Base-by-base conservation (phyloP, 306 rosid genomes). In the Abrus pulchellus region DNA sequence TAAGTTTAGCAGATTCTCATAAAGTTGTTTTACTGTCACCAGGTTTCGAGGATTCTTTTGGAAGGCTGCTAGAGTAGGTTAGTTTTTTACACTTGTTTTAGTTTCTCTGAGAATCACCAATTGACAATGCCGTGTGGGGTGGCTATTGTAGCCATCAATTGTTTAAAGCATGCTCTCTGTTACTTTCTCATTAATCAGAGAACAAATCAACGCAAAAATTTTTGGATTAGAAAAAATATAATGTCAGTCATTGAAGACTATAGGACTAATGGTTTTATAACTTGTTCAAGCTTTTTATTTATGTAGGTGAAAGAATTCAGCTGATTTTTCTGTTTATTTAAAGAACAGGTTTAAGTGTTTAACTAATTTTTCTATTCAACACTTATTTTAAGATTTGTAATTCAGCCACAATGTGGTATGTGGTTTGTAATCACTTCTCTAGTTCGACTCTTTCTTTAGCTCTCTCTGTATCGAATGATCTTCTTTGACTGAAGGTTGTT, bases 1-100 rank as follows among this genome's bases (percentile, higher is more conserved):
- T 45, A 32, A 44, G 70, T 52, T 71, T 60, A 49, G 68, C 62
- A 12, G 12, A 52, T 61, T 14, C 57, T 33, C 36, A 75, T 32
- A 4, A 43, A 57, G 9, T 28, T 62, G 48, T 63, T 63, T 52
- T 74, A 53, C 43, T 75, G 50, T 70, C 47, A 52, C 61, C 69
- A 90, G 92, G 85, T 88, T 90, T 79, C 85, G 87, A 7, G 92
- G 92, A 66, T 88, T 88, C 80, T 90, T 87, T 74, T 90, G 92
- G 94, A 90, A 90, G 88, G 90, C 94, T 61, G 94, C 91, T 38
- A 83, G 92, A 87, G 85, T 88, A 76, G 92, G 92, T 87, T 74
- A 9, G 85, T 80, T 80, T 72, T 45, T 60, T 13, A 28, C 66
- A 49, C 33, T 68, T 47, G 43, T 11, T 72, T 4, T 59, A 9